Evolutionary conservation across 345 rosid species (phyloP), one percentile per base, ranked within the genome.

Genomic region (Carallia brachiata): DNA sequence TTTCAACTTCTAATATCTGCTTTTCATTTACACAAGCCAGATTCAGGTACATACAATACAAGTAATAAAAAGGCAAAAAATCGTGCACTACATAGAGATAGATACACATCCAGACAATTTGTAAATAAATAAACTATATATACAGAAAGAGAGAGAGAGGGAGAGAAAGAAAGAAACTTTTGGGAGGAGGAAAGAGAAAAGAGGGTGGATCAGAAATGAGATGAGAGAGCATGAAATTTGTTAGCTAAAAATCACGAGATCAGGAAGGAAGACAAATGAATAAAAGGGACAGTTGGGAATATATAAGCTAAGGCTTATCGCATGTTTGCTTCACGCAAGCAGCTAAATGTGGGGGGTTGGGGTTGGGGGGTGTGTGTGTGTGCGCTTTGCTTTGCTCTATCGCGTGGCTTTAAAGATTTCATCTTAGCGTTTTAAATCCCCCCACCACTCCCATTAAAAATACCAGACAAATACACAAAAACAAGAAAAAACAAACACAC

Each of bases 271-370:
- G 34, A 15, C 5, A 56, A 30, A 27, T 27, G 16, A 56, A 56
- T 27, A 17, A 68, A 73, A 74, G 69, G 66, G 70, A 77, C 85
- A 81, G 87, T 78, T 85, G 73, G 81, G 77, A 70, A 30, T 12
- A 67, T 37, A 75, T 75, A 61, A 78, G 73, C 66, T 68, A 3
- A 73, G 84, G 75, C 88, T 83, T 79, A 83, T 89, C 89, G 86
- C 92, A 86, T 89, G 96, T 87, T 93, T 94, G 93, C 97, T 94
- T 94, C 96, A 94, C 98, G 98, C 96, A 94, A 94, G 83, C 90
- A 83, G 90, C 97, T 87, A 83, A 87, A 86, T 75, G 80, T 72
- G 70, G 36, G 10, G 32, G 60, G 10, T 44, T 7, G 60, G 60
- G 10, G 17, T 9, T 1, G 27, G 59, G 19, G 19, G 59, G 6